Conservation (phyloP, 495 filamentous ascomycete genomes). For the Darksidea phi region DNA sequence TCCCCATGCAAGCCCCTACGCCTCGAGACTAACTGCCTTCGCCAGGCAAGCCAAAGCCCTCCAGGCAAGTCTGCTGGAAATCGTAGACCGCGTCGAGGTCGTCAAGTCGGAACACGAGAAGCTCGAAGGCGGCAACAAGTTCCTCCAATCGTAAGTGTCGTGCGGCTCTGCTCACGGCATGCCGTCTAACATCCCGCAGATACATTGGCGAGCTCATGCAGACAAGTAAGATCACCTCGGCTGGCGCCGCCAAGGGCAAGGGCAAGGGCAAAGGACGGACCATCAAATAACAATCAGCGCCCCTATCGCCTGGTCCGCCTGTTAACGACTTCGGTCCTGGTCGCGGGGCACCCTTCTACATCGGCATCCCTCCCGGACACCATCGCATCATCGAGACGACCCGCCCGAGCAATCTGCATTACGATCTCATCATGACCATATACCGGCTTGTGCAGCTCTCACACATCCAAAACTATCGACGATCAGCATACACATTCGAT, state of each 20-base stretch:
- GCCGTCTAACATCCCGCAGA: constrained; percentile 34
- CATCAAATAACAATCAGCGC: constrained; percentile 29
- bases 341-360: neutral
- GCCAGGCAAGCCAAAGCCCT: constrained; percentile 79
- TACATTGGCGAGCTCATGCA: constrained; percentile 78
- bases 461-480: neutral
- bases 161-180: neutral
- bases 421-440: constrained; percentile 26
- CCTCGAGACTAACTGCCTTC: constrained; percentile 20
- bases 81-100: constrained; percentile 90
- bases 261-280: constrained; percentile 40
- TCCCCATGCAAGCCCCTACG: neutral
- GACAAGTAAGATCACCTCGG: constrained; percentile 74
- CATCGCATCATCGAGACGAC: constrained; percentile 28
- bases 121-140: constrained; percentile 89
- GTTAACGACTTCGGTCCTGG: neutral
- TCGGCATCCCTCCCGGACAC: constrained; percentile 8
- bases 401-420: constrained; percentile 5
- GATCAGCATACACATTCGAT: constrained; percentile 6
- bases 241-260: constrained; percentile 48
- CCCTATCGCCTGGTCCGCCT: neutral
- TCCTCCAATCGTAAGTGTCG: constrained; percentile 64
- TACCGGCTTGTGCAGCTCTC: constrained; percentile 1
- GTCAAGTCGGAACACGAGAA: constrained; percentile 93
- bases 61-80: constrained; percentile 80